Base-by-base conservation (phyloP, 805 yeast genomes). In the Trichomonascus vanleenenianus region DNA sequence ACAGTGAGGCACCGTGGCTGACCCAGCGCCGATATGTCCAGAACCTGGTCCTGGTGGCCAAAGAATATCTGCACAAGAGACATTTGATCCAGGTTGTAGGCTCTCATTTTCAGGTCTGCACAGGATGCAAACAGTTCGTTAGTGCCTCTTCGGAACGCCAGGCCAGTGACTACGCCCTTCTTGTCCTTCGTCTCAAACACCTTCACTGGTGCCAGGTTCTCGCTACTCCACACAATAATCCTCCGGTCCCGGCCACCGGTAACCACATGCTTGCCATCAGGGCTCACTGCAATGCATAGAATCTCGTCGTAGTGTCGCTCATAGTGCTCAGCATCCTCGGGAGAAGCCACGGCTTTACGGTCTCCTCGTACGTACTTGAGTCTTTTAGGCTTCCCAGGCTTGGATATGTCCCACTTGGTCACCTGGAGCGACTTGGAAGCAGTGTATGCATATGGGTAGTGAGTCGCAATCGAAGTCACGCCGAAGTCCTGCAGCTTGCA, bases 1-100 rank as follows among this genome's bases (percentile, higher is more conserved):
- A 91, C 97, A 20, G 95, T 86, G 14, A 93, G 89, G 70, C 98
- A 93, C 48, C 96, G 78, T 60, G 93, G 97, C 63, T 81, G 80
- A 8, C 78, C 76, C 50, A 93, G 68, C 0, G 97, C 87, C 18
- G 87, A 68, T 44, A 93, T 81, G 58, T 82, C 97, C 37, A 76
- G 74, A 39, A 91, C 89, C 45, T 77, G 70, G 60, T 93, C 98
- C 67, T 93, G 97, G 65, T 93, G 98, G 2, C 98, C 98, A 61
- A 86, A 93, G 39, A 93, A 68, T 3, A 85, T 82, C 68, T 93
- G 98, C 58, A 91, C 73, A 64, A 87, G 95, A 3, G 96, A 81
- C 59, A 83, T 75, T 65, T 88, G 96, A 56, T 80, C 85, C 48
- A 89, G 74, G 51, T 89, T 82, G 62, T 77, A 93, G 0, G 95